Conservation (phyloP, 2,329 filamentous ascomycete species). For the Neonectria hederae region DNA sequence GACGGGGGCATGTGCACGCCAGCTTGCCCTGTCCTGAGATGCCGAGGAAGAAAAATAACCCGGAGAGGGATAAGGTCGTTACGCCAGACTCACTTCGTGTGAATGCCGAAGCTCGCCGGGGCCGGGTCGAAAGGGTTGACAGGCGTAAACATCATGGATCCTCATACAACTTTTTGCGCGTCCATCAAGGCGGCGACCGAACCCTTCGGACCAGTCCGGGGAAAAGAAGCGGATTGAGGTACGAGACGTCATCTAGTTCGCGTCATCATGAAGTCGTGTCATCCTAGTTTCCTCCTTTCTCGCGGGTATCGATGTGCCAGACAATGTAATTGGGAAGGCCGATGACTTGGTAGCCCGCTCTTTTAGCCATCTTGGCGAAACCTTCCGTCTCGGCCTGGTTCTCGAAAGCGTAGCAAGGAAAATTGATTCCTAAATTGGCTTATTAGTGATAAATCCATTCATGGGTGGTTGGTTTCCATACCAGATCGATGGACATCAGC, state of each 20-base stretch:
- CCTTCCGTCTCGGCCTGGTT: constrained; percentile 99
- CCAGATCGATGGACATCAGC: constrained; percentile 96
- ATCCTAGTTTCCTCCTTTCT: constrained; percentile 83
- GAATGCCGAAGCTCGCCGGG: constrained; percentile 19
- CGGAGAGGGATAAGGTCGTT: constrained; percentile 7
- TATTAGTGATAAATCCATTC: constrained; percentile 37
- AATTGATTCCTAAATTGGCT: constrained; percentile 81
- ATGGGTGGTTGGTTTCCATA: constrained; percentile 52
- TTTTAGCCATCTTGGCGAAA: constrained; percentile 98
- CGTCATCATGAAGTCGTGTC: constrained; percentile 16
- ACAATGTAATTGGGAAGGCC: constrained; percentile 97
- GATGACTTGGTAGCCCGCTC: constrained; percentile 90
- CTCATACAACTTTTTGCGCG: constrained; percentile 38
- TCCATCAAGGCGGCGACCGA: constrained; percentile 27
- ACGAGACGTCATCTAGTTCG: constrained; percentile 24
- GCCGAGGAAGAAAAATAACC: constrained; percentile 21
- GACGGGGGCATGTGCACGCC: constrained; percentile 5
- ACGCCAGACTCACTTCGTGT: constrained; percentile 14
- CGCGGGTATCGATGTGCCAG: constrained; percentile 97
- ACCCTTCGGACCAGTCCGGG: constrained; percentile 31
- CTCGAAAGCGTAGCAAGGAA: constrained; percentile 95
- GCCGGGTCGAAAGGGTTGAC: constrained; percentile 20
- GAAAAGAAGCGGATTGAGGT: constrained; percentile 32
- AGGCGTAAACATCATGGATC: constrained; percentile 40
- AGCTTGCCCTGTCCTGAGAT: constrained; percentile 13